phyloP scores from a whole-genome alignment of 202 grass and related monocot genomes.

The Cymbopogon flexuosus region DNA sequence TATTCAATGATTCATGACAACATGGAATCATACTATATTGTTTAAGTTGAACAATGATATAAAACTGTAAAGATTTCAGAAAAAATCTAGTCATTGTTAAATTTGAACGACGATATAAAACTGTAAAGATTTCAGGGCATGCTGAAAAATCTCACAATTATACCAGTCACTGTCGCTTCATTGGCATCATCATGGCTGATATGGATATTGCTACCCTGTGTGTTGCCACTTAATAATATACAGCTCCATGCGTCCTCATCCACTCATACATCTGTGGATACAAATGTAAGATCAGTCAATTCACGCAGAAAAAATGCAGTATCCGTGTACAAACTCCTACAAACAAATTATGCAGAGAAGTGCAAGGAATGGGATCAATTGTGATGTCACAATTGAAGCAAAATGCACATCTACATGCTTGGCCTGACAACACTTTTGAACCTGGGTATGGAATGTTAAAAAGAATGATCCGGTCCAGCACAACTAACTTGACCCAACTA shows the following conservation, averaged over 20 bases:
- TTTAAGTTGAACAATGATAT: not conserved
- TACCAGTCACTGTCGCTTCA: slow-evolving; percentile 18
- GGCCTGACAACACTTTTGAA: slow-evolving; percentile 7
- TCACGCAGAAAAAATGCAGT: slow-evolving; percentile 21
- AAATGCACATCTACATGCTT: slow-evolving; percentile 3
- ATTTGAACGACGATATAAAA: not conserved
- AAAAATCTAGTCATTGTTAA: slow-evolving; percentile 20
- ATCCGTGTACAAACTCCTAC: slow-evolving; percentile 1
- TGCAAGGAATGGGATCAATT: not conserved
- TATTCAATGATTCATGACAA: slow-evolving; percentile 2
- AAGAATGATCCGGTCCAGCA: not conserved
- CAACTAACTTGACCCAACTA: slow-evolving; percentile 11
- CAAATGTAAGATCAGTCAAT: slow-evolving; percentile 41
- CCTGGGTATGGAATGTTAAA: not conserved
- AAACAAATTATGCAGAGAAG: slow-evolving; percentile 9
- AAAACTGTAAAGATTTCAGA: not conserved
- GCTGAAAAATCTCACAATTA: slow-evolving; percentile 28
- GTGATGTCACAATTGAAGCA: slow-evolving; percentile 12
- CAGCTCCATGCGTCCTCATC: slow-evolving; percentile 26
- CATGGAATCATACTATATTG: not conserved
- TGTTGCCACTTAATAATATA: not conserved
- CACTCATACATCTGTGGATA: slow-evolving; percentile 28
- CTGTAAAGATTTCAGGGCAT: not conserved
- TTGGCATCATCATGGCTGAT: slow-evolving; percentile 30
- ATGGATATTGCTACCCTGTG: slow-evolving; percentile 17